Base-by-base conservation (phyloP, 2,329 filamentous ascomycete species). In the Verticillium nubilum region DNA sequence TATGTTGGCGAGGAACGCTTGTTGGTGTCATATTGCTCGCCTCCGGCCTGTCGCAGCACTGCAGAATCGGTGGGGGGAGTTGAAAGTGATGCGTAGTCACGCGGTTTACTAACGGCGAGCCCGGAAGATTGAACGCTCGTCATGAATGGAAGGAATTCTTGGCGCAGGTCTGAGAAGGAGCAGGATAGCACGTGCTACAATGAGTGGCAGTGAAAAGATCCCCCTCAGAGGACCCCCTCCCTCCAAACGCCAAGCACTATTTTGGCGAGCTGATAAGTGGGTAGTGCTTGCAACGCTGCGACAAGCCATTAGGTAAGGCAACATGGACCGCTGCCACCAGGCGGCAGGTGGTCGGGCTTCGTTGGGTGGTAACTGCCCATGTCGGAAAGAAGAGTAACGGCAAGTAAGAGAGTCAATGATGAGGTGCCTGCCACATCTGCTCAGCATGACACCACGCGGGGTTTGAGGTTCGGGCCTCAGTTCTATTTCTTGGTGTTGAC, bases 41-140 rank as follows among this genome's bases (percentile, higher is more conserved):
- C 42, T 50, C 19, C n/a, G 19, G 42, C 42, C 42, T 50, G 42
- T 19, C 19, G 42, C 42, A 23, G 9, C n/a, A 13, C 19, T 50
- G 42, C 42, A 23, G n/a, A 50, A 50, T 9, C 19, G 42, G 42
- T 23, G 42, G 42, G 42, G 37, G 42, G n/a, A 10, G n/a, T 9
- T 25, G 12, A 19, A 47, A 47, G 42, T 47, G 42, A 47, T 10
- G n/a, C 5, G 42, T 47, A 37, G 54, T 56, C 54, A 56, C 54
- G 54, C 33, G 54, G 54, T 27, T 56, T 56, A 56, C 54, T 35
- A 47, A 56, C 54, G 54, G n/a, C 25, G 35, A 47, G 54, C 27
- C 42, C 33, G 19, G 42, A 47, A 47, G 42, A 13, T 47, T 23
- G n/a, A 47, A 10, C 17, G 9, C 42, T 47, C n/a, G 42, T 19